These are phyloP conservation scores for Thymus mandschuricus DNA, from an alignment of 257 asterid genomes.

Conservation along the genomic window DNA sequence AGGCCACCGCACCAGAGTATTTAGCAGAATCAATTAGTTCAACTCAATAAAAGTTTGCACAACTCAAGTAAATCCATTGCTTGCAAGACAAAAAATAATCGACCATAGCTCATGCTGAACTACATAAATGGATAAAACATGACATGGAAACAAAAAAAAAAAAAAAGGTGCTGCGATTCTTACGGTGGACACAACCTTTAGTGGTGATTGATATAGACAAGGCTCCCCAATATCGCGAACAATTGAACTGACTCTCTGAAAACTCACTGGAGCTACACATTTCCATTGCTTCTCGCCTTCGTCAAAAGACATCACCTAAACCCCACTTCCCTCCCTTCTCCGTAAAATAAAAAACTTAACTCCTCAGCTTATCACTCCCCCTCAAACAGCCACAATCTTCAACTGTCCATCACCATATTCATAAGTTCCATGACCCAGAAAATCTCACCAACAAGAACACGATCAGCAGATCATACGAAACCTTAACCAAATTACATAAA, in stretches of 20 bases:
- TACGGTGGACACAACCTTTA: conserved; percentile 81
- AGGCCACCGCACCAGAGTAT: neutral
- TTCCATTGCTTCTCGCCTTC: conserved; percentile 77
- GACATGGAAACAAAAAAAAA: neutral
- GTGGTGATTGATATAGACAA: conserved; percentile 84
- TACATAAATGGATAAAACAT: neutral
- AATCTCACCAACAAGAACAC: conserved; percentile 5
- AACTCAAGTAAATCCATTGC: neutral
- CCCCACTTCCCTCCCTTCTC: conserved; percentile 28
- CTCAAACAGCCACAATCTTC: conserved; percentile 25
- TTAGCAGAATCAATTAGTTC: conserved; percentile 8
- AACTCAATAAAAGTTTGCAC: conserved; percentile 2
- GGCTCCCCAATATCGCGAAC: conserved; percentile 97
- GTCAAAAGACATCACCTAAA: conserved; percentile 81
- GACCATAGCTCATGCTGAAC: conserved; percentile 5
- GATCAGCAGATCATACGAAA: conserved; percentile 2
- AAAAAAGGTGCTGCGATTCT: conserved; percentile 44
- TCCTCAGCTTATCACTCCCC: conserved; percentile 39
- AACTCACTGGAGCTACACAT: conserved; percentile 77
- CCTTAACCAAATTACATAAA: neutral
- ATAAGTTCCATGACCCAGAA: conserved; percentile 5
- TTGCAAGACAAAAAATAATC: neutral
- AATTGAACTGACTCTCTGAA: conserved; percentile 82
- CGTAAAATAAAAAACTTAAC: neutral
- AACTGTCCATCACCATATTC: conserved; percentile 20